Base-by-base conservation (phyloP, 257 asterid genomes). In the Solanum sejunctum region DNA sequence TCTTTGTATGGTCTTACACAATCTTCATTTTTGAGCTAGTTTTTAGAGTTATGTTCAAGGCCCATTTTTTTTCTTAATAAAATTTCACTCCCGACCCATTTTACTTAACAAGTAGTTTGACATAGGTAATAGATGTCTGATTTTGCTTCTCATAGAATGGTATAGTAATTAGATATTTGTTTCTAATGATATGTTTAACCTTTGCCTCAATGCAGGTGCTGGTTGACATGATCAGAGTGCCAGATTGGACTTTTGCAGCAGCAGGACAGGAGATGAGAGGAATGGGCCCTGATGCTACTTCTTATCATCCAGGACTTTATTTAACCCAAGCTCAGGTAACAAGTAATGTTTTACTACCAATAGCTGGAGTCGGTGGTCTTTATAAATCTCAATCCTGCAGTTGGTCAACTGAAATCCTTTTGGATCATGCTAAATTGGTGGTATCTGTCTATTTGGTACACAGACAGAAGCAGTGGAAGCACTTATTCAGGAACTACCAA, bases 181-280 rank as follows among this genome's bases (percentile, higher is more conserved):
- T 12, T 72, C n/a, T 64, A 21, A 18, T 61, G 17, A 32, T 26
- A 36, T 69, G 63, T 54, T 54, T 45, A 20, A 32, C 49, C 12
- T 51, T 80, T 84, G 32, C 63, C 28, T 39, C 63, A 61, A 83
- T 87, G 21, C 88, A 97, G 98, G 95, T 97, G 63, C 86, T 95
- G 87, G 95, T 97, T 45, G 99, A 97, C 92, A 90, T 97, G 98
- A 93, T 97, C 72, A 89, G 98, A 84, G 98, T 94, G 80, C 99
- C 99, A 36, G 98, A 92, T 86, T 97, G 98, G 98, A 98, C 99
- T 75, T 89, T 95, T 78, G 98, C 95, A 91, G 99, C 99, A 78
- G 97, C 98, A 82, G 99, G 98, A 26, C 99, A 92, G 85, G 98
- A 95, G 90, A 90, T 95, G 98, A 93, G 99, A 88, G 98, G 93